Conservation (phyloP, 345 rosid species). For the Pseudoturritis turrita region DNA sequence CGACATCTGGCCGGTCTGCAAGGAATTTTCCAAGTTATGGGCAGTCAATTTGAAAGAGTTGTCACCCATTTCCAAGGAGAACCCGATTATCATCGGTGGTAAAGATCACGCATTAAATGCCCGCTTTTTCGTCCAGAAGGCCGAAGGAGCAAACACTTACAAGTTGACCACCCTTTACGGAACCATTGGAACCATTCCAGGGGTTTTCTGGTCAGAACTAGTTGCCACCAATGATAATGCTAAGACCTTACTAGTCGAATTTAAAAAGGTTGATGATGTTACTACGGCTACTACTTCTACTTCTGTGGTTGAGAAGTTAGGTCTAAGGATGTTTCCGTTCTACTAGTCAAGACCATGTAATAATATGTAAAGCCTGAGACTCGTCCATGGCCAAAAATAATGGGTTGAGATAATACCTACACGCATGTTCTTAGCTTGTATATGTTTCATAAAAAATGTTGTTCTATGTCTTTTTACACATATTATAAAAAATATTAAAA, state of each 20-base stretch:
- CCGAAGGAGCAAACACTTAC: neutral
- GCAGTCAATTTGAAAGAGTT: neutral
- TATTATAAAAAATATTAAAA: no score
- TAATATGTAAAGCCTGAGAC: no score
- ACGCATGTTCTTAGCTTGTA: no score
- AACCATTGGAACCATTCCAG: neutral
- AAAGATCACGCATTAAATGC: no score
- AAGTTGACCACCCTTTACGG: neutral
- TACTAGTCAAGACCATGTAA: no score
- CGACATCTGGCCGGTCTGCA: neutral
- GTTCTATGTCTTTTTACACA: no score
- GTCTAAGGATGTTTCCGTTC: slow-evolving; percentile 8
- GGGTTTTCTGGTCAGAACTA: neutral
- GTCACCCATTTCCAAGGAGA: neutral
- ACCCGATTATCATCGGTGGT: slow-evolving; percentile 2
- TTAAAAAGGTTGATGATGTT: neutral
- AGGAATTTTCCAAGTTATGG: slow-evolving; percentile 11
- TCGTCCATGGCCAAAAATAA: no score
- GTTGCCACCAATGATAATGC: neutral
- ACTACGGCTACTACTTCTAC: neutral
- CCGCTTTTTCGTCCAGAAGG: no score
- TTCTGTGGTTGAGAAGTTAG: slow-evolving; percentile 2
- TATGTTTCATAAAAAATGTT: no score
- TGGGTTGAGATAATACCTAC: no score
- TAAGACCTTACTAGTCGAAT: neutral